phyloP scores from a whole-genome alignment of 2,329 filamentous ascomycete species.

The Neofusicoccum kwambonambiense region DNA sequence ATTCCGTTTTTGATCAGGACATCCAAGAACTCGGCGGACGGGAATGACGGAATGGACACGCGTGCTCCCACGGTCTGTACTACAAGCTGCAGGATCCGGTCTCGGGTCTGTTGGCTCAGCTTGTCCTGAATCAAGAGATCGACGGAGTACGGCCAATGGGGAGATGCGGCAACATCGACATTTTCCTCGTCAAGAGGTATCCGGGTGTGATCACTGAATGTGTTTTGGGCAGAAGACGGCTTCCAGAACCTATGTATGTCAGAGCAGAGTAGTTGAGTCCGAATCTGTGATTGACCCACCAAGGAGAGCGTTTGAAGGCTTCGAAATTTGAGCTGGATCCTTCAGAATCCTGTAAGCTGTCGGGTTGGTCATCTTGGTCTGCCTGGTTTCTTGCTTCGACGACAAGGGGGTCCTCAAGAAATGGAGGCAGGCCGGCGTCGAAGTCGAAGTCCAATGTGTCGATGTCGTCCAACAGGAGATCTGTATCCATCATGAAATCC shows the following conservation, averaged over 20 bases:
- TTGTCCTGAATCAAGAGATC: constrained; percentile 27
- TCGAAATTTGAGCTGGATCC: neutral
- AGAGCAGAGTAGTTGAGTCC: constrained; percentile 18
- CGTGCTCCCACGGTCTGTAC: constrained; percentile 29
- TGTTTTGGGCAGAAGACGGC: constrained; percentile 29
- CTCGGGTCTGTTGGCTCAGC: constrained; percentile 25
- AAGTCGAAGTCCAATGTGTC: constrained; percentile 22
- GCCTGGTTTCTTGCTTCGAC: neutral
- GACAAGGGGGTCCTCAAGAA: neutral
- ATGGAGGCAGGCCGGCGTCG: neutral
- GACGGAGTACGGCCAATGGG: constrained; percentile 28
- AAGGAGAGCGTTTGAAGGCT: constrained; percentile 1
- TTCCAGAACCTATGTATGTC: constrained; percentile 27
- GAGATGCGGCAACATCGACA: constrained; percentile 30
- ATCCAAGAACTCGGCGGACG: constrained; percentile 30
- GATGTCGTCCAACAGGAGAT: constrained; percentile 22
- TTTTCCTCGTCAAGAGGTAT: constrained; percentile 29
- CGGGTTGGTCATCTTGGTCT: neutral
- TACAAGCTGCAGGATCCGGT: constrained; percentile 33
- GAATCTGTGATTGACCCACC: neutral
- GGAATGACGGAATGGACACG: constrained; percentile 31
- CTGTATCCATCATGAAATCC: constrained; percentile 19
- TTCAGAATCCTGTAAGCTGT: neutral
- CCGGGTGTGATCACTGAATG: constrained; percentile 30
- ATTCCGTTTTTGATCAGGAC: constrained; percentile 33